phyloP scores from a whole-genome alignment of 2,329 filamentous ascomycete genomes.

The Teratosphaeria gauchensis region DNA sequence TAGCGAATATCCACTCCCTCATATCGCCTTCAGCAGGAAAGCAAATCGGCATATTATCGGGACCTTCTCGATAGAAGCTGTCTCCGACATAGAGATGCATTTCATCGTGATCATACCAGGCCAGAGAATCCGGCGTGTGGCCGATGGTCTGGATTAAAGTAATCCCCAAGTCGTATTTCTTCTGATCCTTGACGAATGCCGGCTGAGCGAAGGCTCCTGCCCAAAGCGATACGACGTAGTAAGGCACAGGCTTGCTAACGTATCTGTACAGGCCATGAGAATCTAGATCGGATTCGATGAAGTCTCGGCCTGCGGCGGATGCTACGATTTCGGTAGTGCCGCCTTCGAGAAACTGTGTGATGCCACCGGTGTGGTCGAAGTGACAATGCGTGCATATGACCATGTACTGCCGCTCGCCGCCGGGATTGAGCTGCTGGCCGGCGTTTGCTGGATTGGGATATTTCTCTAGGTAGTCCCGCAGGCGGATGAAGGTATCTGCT shows the following conservation, averaged over 20 bases:
- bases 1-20: conserved; percentile 30
- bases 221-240: conserved; percentile 35
- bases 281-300: conserved; percentile 32
- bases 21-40: conserved; percentile 31
- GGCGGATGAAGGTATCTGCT: conserved; percentile 20
- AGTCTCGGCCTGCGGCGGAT: conserved; percentile 29
- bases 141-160: conserved; percentile 39
- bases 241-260: conserved; percentile 27
- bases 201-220: conserved; percentile 26
- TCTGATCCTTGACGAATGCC: neutral
- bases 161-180: conserved; percentile 23
- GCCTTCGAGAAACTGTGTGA: conserved; percentile 26
- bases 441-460: conserved; percentile 28
- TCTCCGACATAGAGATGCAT: conserved; percentile 39
- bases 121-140: conserved; percentile 38
- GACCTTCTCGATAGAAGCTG: conserved; percentile 33
- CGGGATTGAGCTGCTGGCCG: conserved; percentile 29
- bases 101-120: conserved; percentile 37
- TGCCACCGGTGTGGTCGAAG: conserved; percentile 33
- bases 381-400: conserved; percentile 41
- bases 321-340: conserved; percentile 24
- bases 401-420: conserved; percentile 25
- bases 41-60: conserved; percentile 29
- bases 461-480: conserved; percentile 35
- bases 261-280: conserved; percentile 33